phyloP scores from a whole-genome alignment of 176 grass and related monocot genomes.

The Luzula sylvatica region DNA sequence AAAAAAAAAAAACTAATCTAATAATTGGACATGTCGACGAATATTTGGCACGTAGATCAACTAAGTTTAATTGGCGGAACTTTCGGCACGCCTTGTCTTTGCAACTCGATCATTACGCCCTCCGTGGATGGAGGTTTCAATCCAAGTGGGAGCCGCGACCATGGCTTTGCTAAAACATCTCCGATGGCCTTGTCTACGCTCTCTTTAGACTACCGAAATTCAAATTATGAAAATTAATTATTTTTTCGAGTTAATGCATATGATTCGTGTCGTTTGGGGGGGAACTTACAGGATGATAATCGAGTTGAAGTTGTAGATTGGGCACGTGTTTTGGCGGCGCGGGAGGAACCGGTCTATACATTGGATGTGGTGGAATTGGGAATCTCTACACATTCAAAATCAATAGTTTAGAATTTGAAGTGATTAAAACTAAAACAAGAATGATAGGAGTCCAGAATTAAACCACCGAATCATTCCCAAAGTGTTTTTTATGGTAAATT shows the following conservation, averaged over 20 bases:
- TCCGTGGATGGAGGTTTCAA: slow-evolving; percentile 67
- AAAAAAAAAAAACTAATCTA: slow-evolving; percentile 11
- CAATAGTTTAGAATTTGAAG: not conserved
- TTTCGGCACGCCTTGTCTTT: slow-evolving; percentile 62
- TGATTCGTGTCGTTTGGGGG: not conserved
- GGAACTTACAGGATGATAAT: slow-evolving; percentile 51
- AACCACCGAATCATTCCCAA: too few relatives aligned
- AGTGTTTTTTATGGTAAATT: too few relatives aligned
- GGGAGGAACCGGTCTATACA: slow-evolving; percentile 44
- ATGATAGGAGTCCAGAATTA: not conserved
- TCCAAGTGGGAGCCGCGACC: slow-evolving; percentile 84
- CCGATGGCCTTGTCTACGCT: slow-evolving; percentile 87
- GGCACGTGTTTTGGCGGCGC: slow-evolving; percentile 30
- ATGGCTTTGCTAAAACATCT: slow-evolving; percentile 95
- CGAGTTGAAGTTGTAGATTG: slow-evolving; percentile 41
- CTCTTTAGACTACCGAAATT: slow-evolving; percentile 48
- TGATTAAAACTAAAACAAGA: not conserved
- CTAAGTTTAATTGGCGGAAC: slow-evolving; percentile 37
- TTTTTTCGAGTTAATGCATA: too few relatives aligned
- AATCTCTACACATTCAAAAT: slow-evolving; percentile 41
- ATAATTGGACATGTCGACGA: slow-evolving; percentile 39
- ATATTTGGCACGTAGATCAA: slow-evolving; percentile 1
- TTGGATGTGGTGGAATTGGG: slow-evolving; percentile 38
- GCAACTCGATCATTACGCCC: slow-evolving; percentile 72
- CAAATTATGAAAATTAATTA: not conserved